Conservation (phyloP, 164 flowering plant genomes). For the Piper longum region DNA sequence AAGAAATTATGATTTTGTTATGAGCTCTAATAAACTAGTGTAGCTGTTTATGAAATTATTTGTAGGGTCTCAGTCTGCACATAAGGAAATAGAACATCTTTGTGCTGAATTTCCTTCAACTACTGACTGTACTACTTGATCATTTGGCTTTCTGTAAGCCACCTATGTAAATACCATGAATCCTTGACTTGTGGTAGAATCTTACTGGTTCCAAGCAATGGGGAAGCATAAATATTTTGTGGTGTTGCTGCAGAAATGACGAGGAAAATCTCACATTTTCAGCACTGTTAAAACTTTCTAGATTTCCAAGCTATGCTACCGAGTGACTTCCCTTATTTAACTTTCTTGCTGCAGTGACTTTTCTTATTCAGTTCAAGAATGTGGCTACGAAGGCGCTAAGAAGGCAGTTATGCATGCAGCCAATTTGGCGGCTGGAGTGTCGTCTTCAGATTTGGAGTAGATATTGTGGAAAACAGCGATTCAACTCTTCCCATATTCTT, state of each 20-base stretch:
- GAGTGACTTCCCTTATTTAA: not conserved
- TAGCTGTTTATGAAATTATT: not conserved
- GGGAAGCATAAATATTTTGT: not conserved
- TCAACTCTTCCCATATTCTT: too few species aligned
- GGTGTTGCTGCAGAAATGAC: slow-evolving; percentile 34
- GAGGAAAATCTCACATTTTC: slow-evolving; percentile 44
- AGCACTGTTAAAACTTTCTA: slow-evolving; percentile 49
- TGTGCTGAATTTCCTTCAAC: slow-evolving; percentile 81
- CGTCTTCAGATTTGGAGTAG: slow-evolving; percentile 64
- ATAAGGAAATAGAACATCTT: slow-evolving; percentile 64
- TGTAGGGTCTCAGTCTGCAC: slow-evolving; percentile 80
- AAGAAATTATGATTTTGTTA: too few species aligned
- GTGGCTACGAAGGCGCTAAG: slow-evolving; percentile 73
- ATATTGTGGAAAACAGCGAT: slow-evolving; percentile 7
- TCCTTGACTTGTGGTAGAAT: too few species aligned
- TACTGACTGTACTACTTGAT: slow-evolving; percentile 47
- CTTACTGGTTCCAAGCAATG: too few species aligned
- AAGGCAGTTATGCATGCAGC: slow-evolving; percentile 44
- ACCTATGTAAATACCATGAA: slow-evolving; percentile 37
- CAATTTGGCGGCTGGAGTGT: slow-evolving; percentile 20
- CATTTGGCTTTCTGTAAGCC: slow-evolving; percentile 90
- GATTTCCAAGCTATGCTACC: slow-evolving; percentile 41
- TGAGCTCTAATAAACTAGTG: too few species aligned
- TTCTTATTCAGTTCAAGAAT: slow-evolving; percentile 74
- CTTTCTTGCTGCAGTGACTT: slow-evolving; percentile 50